A percentile compares a stretch with the other conserved stretches of the same genome.
Evolutionary conservation across 108 stramenopile species (phyloP).

Genomic region (Cyclotella atomus): DNA sequence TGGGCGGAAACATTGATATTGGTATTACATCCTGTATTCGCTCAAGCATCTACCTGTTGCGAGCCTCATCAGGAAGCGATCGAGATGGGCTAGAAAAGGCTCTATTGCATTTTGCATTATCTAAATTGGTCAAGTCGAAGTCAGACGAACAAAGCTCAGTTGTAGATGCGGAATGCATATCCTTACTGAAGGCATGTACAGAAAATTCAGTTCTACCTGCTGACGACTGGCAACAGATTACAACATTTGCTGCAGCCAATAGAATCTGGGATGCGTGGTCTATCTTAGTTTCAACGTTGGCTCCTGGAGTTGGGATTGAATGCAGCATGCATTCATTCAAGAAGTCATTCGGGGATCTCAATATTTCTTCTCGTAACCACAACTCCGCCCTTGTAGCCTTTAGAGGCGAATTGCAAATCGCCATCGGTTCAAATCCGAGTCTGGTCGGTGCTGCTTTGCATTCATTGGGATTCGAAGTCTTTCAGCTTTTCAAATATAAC

Average conservation of each 20-base stretch:
- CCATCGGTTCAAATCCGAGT: slow-evolving; percentile 31
- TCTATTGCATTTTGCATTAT: slow-evolving; percentile 50
- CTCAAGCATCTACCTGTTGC: slow-evolving; percentile 32
- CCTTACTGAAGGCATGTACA: slow-evolving; percentile 55
- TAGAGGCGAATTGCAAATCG: slow-evolving; percentile 41
- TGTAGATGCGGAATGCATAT: slow-evolving; percentile 28
- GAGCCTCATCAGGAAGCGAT: slow-evolving; percentile 12
- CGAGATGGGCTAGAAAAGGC: slow-evolving; percentile 42
- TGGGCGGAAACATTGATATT: slow-evolving; percentile 1
- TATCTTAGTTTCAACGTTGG: slow-evolving; percentile 38
- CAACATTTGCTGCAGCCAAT: slow-evolving; percentile 38
- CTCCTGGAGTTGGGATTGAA: slow-evolving; percentile 27
- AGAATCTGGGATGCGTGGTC: slow-evolving; percentile 75
- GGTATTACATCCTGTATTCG: slow-evolving; percentile 39
- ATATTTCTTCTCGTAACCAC: slow-evolving; percentile 37
- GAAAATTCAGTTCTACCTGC: slow-evolving; percentile 40
- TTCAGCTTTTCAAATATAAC: slow-evolving; percentile 65
- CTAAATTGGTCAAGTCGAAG: slow-evolving; percentile 24
- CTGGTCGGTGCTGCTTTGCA: slow-evolving; percentile 48
- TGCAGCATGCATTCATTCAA: slow-evolving; percentile 60
- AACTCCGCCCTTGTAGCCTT: slow-evolving; percentile 52
- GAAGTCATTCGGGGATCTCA: slow-evolving; percentile 52
- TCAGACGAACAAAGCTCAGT: slow-evolving; percentile 2
- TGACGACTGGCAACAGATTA: slow-evolving; percentile 50
- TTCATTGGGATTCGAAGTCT: slow-evolving; percentile 55